Evolutionary conservation across 2,329 filamentous ascomycete genomes (phyloP).

Genomic region (Aureobasidium sp.): DNA sequence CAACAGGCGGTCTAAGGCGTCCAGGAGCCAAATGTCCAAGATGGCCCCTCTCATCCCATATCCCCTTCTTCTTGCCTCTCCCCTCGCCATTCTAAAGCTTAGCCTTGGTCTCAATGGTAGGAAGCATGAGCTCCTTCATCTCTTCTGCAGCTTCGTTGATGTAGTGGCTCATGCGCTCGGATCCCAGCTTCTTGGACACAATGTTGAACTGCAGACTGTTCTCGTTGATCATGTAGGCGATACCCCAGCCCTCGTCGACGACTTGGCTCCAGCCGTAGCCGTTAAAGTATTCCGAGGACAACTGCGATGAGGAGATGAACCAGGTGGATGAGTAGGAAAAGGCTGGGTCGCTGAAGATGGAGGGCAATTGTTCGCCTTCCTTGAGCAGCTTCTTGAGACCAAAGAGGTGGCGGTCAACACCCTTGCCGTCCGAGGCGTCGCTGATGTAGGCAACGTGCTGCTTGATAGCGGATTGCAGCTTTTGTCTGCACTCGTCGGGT

Average conservation of each 20-base stretch:
- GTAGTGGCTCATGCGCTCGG: constrained; percentile 91
- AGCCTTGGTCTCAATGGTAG: constrained; percentile 73
- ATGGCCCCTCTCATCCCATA: not conserved
- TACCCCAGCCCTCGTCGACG: constrained; percentile 89
- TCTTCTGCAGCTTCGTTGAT: constrained; percentile 89
- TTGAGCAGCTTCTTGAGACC: constrained; percentile 86
- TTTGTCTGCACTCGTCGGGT: constrained; percentile 58
- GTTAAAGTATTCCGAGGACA: constrained; percentile 96
- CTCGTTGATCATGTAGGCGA: constrained; percentile 99
- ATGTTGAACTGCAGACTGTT: constrained; percentile 98
- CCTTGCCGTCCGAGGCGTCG: constrained; percentile 83
- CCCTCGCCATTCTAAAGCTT: constrained; percentile 59
- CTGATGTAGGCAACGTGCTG: constrained; percentile 86
- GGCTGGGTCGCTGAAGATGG: constrained; percentile 80
- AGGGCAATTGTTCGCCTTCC: constrained; percentile 72
- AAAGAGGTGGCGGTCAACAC: constrained; percentile 94
- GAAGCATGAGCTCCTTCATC: constrained; percentile 76
- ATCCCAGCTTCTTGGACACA: constrained; percentile 85
- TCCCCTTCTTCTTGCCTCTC: not conserved
- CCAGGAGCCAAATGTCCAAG: constrained; percentile 8
- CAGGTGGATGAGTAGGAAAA: constrained; percentile 78
- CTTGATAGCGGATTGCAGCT: constrained; percentile 75
- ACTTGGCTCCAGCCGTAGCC: constrained; percentile 99
- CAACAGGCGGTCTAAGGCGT: constrained; percentile 8
- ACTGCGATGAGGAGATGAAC: constrained; percentile 82